phyloP scores from a whole-genome alignment of 331 rosid genomes.

The Rosa hybrid region DNA sequence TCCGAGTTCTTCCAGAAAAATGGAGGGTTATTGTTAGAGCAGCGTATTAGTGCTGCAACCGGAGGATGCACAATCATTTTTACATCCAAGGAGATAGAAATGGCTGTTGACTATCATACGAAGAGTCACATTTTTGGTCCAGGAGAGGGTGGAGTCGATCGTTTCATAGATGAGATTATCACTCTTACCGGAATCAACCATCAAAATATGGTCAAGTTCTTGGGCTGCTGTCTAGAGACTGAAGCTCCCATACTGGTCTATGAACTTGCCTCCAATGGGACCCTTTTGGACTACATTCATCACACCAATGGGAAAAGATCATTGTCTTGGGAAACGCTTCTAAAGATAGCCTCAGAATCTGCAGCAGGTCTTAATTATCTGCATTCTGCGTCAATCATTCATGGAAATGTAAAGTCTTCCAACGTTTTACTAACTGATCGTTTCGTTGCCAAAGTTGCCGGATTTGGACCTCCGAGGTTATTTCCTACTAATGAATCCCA shows the following conservation, averaged over 20 bases:
- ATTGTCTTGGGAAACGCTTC: not conserved
- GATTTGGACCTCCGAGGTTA: not conserved
- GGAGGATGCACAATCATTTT: not conserved
- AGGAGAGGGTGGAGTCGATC: too few relatives aligned
- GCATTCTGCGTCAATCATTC: not conserved
- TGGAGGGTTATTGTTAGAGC: not conserved
- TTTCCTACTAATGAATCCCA: not conserved
- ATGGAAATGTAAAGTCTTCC: constrained; percentile 9
- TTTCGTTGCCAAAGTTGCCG: not conserved
- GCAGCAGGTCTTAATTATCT: not conserved
- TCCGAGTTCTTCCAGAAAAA: not conserved
- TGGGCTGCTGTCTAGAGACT: constrained; percentile 9
- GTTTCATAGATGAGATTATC: too few relatives aligned
- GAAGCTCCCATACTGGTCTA: not conserved
- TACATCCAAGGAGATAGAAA: not conserved
- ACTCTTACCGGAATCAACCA: not conserved
- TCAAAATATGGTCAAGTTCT: constrained; percentile 3
- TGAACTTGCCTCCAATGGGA: not conserved
- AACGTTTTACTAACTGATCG: not conserved
- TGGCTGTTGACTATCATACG: not conserved
- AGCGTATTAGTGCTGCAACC: not conserved
- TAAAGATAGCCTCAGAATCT: constrained; percentile 5
- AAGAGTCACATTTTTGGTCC: too few relatives aligned
- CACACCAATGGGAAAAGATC: not conserved
- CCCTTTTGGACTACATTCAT: constrained; percentile 3